Evolutionary conservation across 768 basidiomycete species (phyloP).

Genomic region (Boletus insuetus): DNA sequence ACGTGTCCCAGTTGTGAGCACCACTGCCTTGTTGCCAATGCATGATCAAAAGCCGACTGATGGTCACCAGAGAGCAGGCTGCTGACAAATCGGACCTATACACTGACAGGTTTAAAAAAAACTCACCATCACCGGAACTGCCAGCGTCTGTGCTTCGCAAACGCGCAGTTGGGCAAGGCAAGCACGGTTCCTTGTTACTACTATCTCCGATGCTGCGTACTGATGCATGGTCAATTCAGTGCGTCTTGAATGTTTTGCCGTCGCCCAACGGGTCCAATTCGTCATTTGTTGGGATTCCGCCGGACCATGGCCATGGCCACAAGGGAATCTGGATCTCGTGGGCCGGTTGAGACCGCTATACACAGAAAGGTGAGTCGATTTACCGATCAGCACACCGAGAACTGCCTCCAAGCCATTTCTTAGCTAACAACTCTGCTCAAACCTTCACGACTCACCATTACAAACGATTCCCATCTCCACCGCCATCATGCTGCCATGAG

Average conservation of each 20-base stretch:
- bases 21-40: constrained; percentile 22
- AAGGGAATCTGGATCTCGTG: constrained; percentile 29
- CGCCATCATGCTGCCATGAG: constrained; percentile 83
- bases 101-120: background rate
- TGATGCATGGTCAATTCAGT: constrained; percentile 19
- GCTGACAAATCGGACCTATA: constrained; percentile 20
- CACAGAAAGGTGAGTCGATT: constrained; percentile 47
- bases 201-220: constrained; percentile 14
- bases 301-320: constrained; percentile 31
- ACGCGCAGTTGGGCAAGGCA: constrained; percentile 4
- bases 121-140: background rate
- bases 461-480: constrained; percentile 84
- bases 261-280: constrained; percentile 19
- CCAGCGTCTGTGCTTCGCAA: background rate
- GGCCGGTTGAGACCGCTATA: constrained; percentile 60
- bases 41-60: background rate
- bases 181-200: constrained; percentile 11
- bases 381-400: constrained; percentile 23
- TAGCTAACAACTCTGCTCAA: constrained; percentile 63
- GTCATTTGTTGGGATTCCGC: constrained; percentile 16
- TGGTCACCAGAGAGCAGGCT: no score
- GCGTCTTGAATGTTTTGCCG: constrained; percentile 25
- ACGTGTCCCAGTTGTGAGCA: background rate
- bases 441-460: constrained; percentile 63
- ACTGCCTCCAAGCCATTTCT: constrained; percentile 20